These are phyloP conservation scores for Termitomyces sp. DNA, from an alignment of 768 basidiomycete genomes.

Conservation along the genomic window DNA sequence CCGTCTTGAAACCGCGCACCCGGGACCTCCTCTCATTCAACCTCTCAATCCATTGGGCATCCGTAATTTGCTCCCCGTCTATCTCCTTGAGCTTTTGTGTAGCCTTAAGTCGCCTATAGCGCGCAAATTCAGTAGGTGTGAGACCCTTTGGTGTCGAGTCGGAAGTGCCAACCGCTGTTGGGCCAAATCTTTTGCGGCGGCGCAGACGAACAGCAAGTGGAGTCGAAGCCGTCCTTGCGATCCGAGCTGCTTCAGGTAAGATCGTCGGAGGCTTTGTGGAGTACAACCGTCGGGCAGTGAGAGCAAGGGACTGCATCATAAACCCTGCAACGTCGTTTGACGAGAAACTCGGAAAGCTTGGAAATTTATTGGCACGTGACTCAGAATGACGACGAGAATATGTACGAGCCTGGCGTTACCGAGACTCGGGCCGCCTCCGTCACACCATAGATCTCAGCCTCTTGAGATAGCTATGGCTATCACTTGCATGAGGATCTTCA, in stretches of 20 bases:
- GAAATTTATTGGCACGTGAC: slow-evolving; percentile 21
- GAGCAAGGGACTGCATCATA: slow-evolving; percentile 39
- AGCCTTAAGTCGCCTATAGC: slow-evolving; percentile 58
- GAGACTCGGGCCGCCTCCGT: slow-evolving; percentile 1
- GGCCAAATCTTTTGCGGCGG: slow-evolving; percentile 51
- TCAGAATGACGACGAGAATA: no score
- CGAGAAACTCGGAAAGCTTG: slow-evolving; percentile 4
- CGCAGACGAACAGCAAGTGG: slow-evolving; percentile 74
- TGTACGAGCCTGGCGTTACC: no score
- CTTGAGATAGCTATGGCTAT: slow-evolving; percentile 36
- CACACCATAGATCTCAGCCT: slow-evolving; percentile 6
- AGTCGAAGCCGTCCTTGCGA: slow-evolving; percentile 66
- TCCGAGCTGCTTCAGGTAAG: slow-evolving; percentile 39
- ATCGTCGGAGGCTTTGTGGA: slow-evolving; percentile 35
- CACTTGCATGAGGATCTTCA: slow-evolving; percentile 42
- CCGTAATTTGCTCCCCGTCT: slow-evolving; percentile 39
- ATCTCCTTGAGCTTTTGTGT: slow-evolving; percentile 45
- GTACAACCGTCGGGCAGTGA: slow-evolving; percentile 34
- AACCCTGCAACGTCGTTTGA: slow-evolving; percentile 3
- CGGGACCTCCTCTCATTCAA: slow-evolving; percentile 61
- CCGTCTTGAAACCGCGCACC: slow-evolving; percentile 60
- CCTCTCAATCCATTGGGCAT: slow-evolving; percentile 57
- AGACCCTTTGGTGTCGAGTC: slow-evolving; percentile 56
- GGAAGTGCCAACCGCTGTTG: slow-evolving; percentile 31
- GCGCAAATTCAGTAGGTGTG: slow-evolving; percentile 62